phyloP scores from a whole-genome alignment of 495 filamentous ascomycete genomes.

The Clavariopsis aquatica region DNA sequence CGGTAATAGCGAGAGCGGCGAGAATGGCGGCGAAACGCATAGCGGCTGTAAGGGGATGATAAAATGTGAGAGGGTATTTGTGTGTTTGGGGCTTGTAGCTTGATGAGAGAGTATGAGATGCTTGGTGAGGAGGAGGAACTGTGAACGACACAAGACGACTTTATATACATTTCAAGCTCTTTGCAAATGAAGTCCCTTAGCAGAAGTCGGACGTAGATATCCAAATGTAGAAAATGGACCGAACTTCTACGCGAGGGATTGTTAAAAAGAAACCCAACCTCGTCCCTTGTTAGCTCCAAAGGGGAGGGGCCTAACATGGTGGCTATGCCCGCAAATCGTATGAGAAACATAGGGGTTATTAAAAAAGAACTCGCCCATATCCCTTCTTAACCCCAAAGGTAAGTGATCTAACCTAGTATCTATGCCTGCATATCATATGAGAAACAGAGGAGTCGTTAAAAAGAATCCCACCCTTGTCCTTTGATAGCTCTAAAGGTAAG shows the following conservation, averaged over 20 bases:
- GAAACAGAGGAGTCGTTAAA: too few species aligned
- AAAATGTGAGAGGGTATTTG: background rate
- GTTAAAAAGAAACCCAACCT: slow-evolving; percentile 7
- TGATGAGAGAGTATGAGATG: slow-evolving; percentile 4
- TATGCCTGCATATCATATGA: too few species aligned
- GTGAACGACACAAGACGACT: slow-evolving; percentile 7
- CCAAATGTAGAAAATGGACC: background rate
- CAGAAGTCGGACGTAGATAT: background rate
- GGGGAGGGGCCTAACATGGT: too few species aligned
- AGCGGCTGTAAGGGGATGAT: slow-evolving; percentile 1
- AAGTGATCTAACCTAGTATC: too few species aligned
- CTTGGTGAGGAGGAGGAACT: slow-evolving; percentile 4
- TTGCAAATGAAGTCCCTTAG: slow-evolving; percentile 1
- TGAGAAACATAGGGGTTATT: too few species aligned
- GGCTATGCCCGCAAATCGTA: too few species aligned
- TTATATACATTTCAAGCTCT: slow-evolving; percentile 7
- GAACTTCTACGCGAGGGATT: background rate
- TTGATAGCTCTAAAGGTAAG: too few species aligned
- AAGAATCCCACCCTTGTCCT: too few species aligned
- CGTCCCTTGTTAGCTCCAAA: background rate
- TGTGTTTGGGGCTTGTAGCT: slow-evolving; percentile 5
- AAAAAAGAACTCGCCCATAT: too few species aligned
- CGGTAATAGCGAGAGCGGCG: background rate
- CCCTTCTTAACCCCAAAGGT: too few species aligned
- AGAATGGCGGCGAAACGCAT: slow-evolving; percentile 3